Conservation (phyloP, 257 asterid genomes). For the Solanum peruvianum region DNA sequence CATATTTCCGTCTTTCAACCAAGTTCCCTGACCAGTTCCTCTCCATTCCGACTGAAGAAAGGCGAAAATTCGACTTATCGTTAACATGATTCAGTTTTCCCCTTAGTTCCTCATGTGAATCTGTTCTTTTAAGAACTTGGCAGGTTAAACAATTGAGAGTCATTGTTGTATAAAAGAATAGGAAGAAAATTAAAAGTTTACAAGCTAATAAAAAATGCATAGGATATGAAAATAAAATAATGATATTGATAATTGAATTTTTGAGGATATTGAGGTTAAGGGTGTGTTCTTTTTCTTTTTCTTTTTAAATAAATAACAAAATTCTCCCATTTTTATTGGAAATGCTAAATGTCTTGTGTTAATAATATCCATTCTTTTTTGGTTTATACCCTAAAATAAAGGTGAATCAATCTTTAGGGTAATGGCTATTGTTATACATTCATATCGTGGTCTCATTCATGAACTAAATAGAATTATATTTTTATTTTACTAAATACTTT, state of each 20-base stretch:
- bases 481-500: not conserved
- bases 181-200: not conserved
- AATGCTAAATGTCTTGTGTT: not conserved
- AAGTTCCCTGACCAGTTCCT: conserved; percentile 28
- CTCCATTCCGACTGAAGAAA: not conserved
- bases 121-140: not conserved
- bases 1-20: not conserved
- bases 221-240: not conserved
- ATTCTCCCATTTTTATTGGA: not conserved
- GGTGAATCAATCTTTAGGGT: not conserved
- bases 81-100: not conserved
- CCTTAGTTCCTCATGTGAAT: conserved; percentile 3
- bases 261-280: not conserved
- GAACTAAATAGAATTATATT: not conserved
- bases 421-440: not conserved
- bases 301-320: not conserved
- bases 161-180: not conserved
- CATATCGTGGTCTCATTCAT: not conserved
- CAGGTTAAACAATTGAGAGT: conserved; percentile 11
- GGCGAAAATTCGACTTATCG: not conserved
- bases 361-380: not conserved
- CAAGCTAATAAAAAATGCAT: not conserved
- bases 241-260: not conserved
- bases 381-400: not conserved
- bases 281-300: not conserved